phyloP scores from a whole-genome alignment of 805 yeast species.

The Teunomyces atbi region DNA sequence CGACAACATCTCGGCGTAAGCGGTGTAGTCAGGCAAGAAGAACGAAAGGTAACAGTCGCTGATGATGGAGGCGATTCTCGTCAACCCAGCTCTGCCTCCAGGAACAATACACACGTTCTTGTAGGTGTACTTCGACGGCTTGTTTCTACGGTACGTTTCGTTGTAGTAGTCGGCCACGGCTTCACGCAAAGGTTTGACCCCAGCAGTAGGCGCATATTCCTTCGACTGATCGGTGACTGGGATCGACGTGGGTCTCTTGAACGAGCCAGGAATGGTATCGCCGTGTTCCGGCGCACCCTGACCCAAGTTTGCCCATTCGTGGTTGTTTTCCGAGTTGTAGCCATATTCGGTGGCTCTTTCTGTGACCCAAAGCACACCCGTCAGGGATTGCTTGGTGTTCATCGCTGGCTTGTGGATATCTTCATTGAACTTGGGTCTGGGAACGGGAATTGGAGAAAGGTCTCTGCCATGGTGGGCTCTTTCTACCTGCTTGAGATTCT shows the following conservation, averaged over 20 bases:
- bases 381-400: conserved; percentile 56
- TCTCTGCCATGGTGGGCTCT: conserved; percentile 34
- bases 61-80: conserved; percentile 59
- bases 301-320: conserved; percentile 58
- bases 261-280: conserved; percentile 55
- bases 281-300: conserved; percentile 69
- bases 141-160: conserved; percentile 49
- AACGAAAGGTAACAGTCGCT: conserved; percentile 59
- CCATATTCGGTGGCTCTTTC: conserved; percentile 61
- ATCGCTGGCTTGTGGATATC: conserved; percentile 55
- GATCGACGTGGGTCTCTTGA: conserved; percentile 48
- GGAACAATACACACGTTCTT: conserved; percentile 64
- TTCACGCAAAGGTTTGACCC: conserved; percentile 51
- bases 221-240: conserved; percentile 48
- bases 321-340: conserved; percentile 36
- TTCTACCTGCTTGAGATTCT: conserved; percentile 23
- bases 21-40: conserved; percentile 63
- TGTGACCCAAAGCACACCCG: conserved; percentile 66
- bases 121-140: conserved; percentile 52
- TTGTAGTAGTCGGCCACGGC: conserved; percentile 60
- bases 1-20: conserved; percentile 64
- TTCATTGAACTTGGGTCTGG: conserved; percentile 44
- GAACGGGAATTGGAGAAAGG: conserved; percentile 50
- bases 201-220: conserved; percentile 63
- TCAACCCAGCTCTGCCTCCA: conserved; percentile 63